phyloP scores from a whole-genome alignment of 352 stramenopile species.

The Thalassiosira allenii region DNA sequence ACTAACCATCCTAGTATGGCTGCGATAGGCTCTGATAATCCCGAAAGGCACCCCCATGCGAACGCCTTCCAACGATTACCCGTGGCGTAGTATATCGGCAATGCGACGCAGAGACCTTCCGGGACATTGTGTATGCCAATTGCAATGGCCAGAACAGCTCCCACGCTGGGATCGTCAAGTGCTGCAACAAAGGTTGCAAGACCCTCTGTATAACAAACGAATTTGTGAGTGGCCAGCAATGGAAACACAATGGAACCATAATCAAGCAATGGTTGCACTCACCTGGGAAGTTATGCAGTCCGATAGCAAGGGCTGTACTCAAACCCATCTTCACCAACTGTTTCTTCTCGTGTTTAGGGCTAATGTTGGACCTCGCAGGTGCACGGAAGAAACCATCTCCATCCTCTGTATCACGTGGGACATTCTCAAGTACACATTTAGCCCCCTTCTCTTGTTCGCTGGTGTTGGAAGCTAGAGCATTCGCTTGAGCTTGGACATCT shows the following conservation, averaged over 20 bases:
- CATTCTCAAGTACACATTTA: background rate
- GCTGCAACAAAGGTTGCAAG: constrained; percentile 94
- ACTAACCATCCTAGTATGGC: constrained; percentile 90
- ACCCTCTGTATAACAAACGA: too few relatives aligned
- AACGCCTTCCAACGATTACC: constrained; percentile 94
- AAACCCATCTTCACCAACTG: constrained; percentile 90
- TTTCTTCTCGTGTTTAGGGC: constrained; percentile 54
- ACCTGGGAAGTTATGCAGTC: constrained; percentile 95
- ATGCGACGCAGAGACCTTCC: constrained; percentile 93
- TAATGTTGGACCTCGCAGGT: background rate
- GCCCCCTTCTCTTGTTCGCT: constrained; percentile 4
- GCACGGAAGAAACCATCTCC: background rate
- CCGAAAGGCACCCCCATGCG: constrained; percentile 91
- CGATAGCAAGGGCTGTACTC: constrained; percentile 92
- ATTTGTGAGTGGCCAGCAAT: too few relatives aligned
- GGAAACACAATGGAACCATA: too few relatives aligned
- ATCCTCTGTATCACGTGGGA: background rate
- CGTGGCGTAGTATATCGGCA: constrained; percentile 97
- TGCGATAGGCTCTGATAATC: constrained; percentile 91
- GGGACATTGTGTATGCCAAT: constrained; percentile 98
- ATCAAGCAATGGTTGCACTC: too few relatives aligned
- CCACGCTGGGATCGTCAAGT: constrained; percentile 90
- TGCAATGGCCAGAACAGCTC: constrained; percentile 91
- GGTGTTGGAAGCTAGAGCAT: too few relatives aligned
- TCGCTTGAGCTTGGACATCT: too few relatives aligned